Conservation (phyloP, 208 protist genomes). For the Trypanosomatidae sp. region DNA sequence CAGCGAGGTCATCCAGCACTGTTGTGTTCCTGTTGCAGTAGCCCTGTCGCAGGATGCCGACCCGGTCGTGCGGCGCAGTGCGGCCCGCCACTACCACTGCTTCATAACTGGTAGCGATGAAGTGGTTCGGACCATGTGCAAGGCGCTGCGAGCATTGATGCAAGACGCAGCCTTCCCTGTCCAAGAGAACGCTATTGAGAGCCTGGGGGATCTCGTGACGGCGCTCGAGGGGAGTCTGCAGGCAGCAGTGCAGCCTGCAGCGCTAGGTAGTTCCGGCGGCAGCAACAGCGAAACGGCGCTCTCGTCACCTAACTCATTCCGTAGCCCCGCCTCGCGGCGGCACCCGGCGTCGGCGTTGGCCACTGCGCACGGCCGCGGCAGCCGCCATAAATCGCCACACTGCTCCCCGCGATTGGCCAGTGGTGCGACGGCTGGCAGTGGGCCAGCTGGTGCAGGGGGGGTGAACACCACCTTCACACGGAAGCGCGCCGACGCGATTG, state of each 20-base stretch:
- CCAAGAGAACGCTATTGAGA: conserved; percentile 47
- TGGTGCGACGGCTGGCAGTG: not conserved
- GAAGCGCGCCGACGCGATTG: conserved; percentile 28
- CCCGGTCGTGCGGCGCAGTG: conserved; percentile 49
- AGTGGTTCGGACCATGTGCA: conserved; percentile 36
- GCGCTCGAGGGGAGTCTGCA: conserved; percentile 22
- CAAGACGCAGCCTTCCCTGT: conserved; percentile 41
- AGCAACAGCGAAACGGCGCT: not conserved
- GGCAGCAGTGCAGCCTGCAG: conserved; percentile 18
- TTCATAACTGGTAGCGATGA: conserved; percentile 45
- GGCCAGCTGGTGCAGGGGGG: not conserved
- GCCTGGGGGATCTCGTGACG: conserved; percentile 32
- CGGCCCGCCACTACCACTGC: conserved; percentile 43
- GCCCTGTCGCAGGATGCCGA: conserved; percentile 56
- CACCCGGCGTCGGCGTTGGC: not conserved
- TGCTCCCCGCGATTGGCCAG: conserved; percentile 1
- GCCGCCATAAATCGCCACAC: conserved; percentile 17
- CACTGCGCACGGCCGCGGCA: conserved; percentile 9
- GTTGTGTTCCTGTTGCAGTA: conserved; percentile 34
- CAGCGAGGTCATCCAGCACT: conserved; percentile 24
- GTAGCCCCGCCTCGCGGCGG: conserved; percentile 15
- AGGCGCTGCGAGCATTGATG: conserved; percentile 38
- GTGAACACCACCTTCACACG: conserved; percentile 5
- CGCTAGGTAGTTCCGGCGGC: not conserved
- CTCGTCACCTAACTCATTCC: conserved; percentile 12